Conservation (phyloP, 2,329 filamentous ascomycete species). For the Claviceps arundinis region DNA sequence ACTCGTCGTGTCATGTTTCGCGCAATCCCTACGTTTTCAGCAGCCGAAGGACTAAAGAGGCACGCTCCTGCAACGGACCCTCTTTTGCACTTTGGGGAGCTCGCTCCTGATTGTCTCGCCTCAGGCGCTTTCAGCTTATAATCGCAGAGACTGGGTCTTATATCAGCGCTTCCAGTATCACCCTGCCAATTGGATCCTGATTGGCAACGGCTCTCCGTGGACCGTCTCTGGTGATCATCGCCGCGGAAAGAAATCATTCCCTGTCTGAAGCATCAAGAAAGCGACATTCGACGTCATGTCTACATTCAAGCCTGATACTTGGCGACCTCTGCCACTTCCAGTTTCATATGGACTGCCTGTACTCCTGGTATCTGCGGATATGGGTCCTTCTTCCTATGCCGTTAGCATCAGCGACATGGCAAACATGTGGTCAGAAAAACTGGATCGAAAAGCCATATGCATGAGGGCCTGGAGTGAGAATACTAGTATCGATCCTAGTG, state of each 20-base stretch:
- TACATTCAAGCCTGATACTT: conserved; percentile 15
- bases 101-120: conserved; percentile 1
- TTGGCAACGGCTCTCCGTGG: not conserved
- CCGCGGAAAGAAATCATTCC: not conserved
- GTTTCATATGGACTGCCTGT: conserved; percentile 34
- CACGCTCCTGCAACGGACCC: conserved; percentile 3
- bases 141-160: conserved; percentile 8
- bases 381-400: conserved; percentile 44
- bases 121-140: conserved; percentile 4
- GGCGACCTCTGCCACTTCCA: conserved; percentile 27
- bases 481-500: conserved; percentile 61
- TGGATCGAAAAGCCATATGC: conserved; percentile 49
- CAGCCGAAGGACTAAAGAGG: not conserved
- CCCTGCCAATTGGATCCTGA: not conserved
- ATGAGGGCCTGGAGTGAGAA: conserved; percentile 47
- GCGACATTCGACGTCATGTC: conserved; percentile 14
- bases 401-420: conserved; percentile 59
- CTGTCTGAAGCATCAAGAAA: not conserved
- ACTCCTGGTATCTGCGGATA: conserved; percentile 48
- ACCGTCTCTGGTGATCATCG: not conserved
- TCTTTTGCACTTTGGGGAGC: conserved; percentile 1
- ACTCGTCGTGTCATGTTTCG: not conserved
- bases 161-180: not conserved
- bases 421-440: conserved; percentile 56
- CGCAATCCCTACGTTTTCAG: not conserved